These are phyloP conservation scores for Apiotrichum siamense DNA, from an alignment of 1,284 basidiomycete species.

Conservation along the genomic window DNA sequence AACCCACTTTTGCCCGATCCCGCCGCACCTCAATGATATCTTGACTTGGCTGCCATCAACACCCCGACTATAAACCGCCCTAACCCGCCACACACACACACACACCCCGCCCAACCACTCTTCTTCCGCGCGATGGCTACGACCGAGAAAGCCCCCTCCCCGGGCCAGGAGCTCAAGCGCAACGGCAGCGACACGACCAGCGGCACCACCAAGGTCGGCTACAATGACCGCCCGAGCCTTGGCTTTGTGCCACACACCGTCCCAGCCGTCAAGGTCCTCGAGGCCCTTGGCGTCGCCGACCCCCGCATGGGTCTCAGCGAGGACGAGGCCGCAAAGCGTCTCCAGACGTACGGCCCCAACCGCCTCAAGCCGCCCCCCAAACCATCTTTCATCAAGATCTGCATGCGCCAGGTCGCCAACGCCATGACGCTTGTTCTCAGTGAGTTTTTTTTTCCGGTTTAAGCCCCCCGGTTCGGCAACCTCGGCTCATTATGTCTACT, in stretches of 20 bases:
- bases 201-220: neutral
- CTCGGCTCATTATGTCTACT: too few relatives aligned
- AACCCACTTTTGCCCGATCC: too few relatives aligned
- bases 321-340: conserved; percentile 26
- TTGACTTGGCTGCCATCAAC: neutral
- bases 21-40: too few relatives aligned
- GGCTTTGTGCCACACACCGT: conserved; percentile 40
- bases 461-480: too few relatives aligned
- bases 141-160: neutral
- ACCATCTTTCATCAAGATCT: conserved; percentile 34
- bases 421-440: conserved; percentile 46
- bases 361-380: conserved; percentile 45
- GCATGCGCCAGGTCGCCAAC: conserved; percentile 43
- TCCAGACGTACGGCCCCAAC: conserved; percentile 46
- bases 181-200: neutral
- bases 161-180: neutral
- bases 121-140: neutral
- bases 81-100: neutral
- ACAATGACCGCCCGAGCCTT: conserved; percentile 7
- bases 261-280: conserved; percentile 32
- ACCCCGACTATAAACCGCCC: neutral
- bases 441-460: conserved; percentile 33
- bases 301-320: conserved; percentile 34
- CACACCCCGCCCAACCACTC: neutral
- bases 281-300: conserved; percentile 34